phyloP scores from a whole-genome alignment of 257 asterid species.

The Mentha longifolia region DNA sequence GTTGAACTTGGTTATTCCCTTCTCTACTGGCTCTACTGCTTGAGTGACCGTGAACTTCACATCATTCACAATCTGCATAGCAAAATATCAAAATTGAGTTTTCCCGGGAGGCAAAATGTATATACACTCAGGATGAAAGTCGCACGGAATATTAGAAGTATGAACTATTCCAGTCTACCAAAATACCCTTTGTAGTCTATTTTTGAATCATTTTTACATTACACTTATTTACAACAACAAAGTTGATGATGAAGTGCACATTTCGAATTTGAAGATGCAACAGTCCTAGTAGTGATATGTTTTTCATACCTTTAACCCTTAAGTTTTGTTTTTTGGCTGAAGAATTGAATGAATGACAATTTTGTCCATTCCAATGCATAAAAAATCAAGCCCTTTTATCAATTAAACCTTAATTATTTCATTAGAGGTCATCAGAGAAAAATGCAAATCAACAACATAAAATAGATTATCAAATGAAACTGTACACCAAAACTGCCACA shows the following conservation, averaged over 20 bases:
- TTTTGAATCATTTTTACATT: no score
- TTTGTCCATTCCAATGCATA: not conserved
- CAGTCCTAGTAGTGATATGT: not conserved
- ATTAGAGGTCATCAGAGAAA: not conserved
- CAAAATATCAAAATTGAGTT: not conserved
- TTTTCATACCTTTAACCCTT: not conserved
- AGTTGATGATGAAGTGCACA: not conserved
- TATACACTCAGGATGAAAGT: not conserved
- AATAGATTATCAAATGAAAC: not conserved
- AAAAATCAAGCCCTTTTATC: not conserved
- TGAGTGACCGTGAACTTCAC: constrained; percentile 88
- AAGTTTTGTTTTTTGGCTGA: not conserved
- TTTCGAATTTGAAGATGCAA: not conserved
- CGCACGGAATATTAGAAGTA: no score
- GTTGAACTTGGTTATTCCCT: constrained; percentile 82
- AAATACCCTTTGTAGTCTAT: no score
- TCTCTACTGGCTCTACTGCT: constrained; percentile 97
- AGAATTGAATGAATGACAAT: not conserved
- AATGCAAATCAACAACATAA: constrained; percentile 10
- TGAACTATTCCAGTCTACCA: no score
- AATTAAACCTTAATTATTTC: not conserved
- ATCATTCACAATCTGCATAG: constrained; percentile 85
- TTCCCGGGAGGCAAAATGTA: not conserved
- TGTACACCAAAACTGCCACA: constrained; percentile 13
- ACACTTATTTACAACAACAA: not conserved